Conservation (phyloP, 2,329 filamentous ascomycete species). For the Pestalotiopsis fici region DNA sequence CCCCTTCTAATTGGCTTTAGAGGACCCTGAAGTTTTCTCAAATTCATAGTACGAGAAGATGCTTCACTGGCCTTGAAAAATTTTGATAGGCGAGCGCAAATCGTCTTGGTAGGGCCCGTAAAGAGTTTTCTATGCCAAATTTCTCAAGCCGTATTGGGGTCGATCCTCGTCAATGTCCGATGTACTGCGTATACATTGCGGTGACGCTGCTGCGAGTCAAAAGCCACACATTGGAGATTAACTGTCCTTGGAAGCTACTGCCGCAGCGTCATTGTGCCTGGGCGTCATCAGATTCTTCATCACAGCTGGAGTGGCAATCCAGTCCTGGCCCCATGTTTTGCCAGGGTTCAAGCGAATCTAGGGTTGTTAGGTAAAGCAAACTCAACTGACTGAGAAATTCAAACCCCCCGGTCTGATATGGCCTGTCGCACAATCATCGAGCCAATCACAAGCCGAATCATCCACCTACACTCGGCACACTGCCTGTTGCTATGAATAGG, state of each 20-base stretch:
- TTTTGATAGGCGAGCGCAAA: not conserved
- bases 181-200: not conserved
- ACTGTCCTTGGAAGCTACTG: not conserved
- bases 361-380: not conserved
- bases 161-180: not conserved
- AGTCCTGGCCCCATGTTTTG: not conserved
- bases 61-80: not conserved
- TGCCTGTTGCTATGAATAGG: constrained; percentile 9
- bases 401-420: not conserved
- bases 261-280: not conserved
- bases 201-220: not conserved
- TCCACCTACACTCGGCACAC: not conserved
- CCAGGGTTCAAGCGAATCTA: not conserved
- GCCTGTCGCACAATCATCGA: not conserved
- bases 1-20: not conserved
- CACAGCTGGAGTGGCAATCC: not conserved
- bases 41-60: not conserved
- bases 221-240: not conserved
- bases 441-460: not conserved
- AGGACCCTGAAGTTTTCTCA: not conserved
- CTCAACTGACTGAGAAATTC: not conserved
- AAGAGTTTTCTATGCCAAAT: not conserved
- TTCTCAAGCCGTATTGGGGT: not conserved
- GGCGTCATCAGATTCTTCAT: not conserved
- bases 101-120: not conserved